phyloP scores from a whole-genome alignment of 1,284 basidiomycete genomes.

The Leccinum subrobustum region DNA sequence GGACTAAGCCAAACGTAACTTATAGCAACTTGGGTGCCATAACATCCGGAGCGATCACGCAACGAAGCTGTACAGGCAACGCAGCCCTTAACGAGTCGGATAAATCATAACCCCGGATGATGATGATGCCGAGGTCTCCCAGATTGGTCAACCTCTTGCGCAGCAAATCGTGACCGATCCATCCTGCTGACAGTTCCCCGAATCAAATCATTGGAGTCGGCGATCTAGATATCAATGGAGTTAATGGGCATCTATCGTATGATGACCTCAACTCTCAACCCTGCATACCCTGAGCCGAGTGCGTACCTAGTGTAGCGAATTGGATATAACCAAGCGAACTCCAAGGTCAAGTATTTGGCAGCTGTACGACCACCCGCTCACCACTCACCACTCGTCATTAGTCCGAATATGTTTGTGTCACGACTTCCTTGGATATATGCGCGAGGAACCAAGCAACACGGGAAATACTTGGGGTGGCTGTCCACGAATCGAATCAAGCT shows the following conservation, averaged over 20 bases:
- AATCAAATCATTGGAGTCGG: background rate
- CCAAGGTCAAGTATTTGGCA: background rate
- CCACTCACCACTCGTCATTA: background rate
- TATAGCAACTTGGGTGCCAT: background rate
- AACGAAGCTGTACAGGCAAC: background rate
- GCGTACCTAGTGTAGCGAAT: no score
- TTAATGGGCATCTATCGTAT: background rate
- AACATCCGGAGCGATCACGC: background rate
- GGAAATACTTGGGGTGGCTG: conserved; percentile 1
- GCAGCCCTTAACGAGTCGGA: background rate
- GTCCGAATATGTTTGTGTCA: background rate
- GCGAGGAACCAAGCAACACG: background rate
- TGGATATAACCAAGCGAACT: background rate
- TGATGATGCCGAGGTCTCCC: background rate
- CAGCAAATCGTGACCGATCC: background rate
- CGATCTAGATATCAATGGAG: background rate
- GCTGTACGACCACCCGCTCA: background rate
- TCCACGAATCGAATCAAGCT: background rate
- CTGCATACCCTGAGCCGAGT: no score
- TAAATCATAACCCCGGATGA: background rate
- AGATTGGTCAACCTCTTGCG: no score
- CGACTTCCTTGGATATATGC: background rate
- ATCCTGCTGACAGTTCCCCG: background rate
- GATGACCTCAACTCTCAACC: background rate
- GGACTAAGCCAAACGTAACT: no score